These are phyloP conservation scores for Lipomyces lipofer DNA, from an alignment of 805 yeast species.

Conservation along the genomic window DNA sequence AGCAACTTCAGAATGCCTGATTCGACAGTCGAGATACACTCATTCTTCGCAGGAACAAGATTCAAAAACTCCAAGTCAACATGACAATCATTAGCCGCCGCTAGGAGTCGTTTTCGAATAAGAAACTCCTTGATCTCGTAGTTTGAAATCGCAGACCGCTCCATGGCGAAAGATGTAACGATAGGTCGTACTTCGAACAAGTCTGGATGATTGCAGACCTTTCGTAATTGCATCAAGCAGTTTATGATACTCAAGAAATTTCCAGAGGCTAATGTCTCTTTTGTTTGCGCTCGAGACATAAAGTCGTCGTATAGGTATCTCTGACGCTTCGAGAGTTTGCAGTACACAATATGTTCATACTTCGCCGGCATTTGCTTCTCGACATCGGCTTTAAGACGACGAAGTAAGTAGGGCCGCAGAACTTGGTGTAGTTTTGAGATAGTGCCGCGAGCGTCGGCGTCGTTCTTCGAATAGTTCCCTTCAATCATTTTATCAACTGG, in stretches of 20 bases:
- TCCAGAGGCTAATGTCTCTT: slow-evolving; percentile 89
- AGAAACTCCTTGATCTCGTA: slow-evolving; percentile 48
- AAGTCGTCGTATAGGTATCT: slow-evolving; percentile 91
- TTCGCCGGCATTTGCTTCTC: slow-evolving; percentile 99
- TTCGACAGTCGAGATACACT: slow-evolving; percentile 45
- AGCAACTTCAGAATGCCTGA: slow-evolving; percentile 3
- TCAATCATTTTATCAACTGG: slow-evolving; percentile 94
- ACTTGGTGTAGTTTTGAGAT: slow-evolving; percentile 90
- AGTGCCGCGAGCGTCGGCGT: slow-evolving; percentile 75
- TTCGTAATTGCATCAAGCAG: slow-evolving; percentile 95
- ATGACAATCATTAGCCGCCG: slow-evolving; percentile 34
- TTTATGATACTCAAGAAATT: slow-evolving; percentile 92
- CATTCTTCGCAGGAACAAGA: slow-evolving; percentile 54
- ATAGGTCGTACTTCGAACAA: slow-evolving; percentile 94
- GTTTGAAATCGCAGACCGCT: slow-evolving; percentile 56
- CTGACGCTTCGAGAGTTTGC: slow-evolving; percentile 90
- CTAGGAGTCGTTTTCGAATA: slow-evolving; percentile 42
- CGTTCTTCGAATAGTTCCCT: slow-evolving; percentile 53
- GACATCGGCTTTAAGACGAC: slow-evolving; percentile 93
- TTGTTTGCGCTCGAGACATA: slow-evolving; percentile 94
- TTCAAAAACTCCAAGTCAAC: slow-evolving; percentile 62
- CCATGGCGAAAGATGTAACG: slow-evolving; percentile 81
- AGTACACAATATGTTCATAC: slow-evolving; percentile 90
- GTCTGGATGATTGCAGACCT: slow-evolving; percentile 96
- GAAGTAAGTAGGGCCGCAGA: slow-evolving; percentile 82